A percentile compares a stretch with the other conserved stretches of the same genome.
Evolutionary conservation across 345 rosid genomes (phyloP).

Genomic region (Euclidium syriacum): DNA sequence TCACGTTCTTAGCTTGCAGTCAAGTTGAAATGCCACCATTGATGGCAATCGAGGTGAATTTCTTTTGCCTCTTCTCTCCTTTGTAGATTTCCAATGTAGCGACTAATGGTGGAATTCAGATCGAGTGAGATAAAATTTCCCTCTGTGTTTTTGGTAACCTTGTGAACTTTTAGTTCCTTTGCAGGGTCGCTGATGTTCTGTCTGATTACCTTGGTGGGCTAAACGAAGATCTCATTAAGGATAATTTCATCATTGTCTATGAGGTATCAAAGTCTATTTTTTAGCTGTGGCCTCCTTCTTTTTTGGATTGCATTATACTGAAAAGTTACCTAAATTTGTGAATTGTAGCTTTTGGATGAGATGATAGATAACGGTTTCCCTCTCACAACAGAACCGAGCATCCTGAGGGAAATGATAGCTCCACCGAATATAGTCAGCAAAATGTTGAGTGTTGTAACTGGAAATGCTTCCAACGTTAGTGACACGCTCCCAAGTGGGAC

Average conservation of each 20-base stretch:
- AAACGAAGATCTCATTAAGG: constrained; percentile 88
- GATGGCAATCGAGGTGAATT: constrained; percentile 88
- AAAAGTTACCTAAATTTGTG: background rate
- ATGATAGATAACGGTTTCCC: constrained; percentile 99
- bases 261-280: constrained; percentile 45
- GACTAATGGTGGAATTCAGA: background rate
- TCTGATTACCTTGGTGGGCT: constrained; percentile 90
- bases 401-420: constrained; percentile 92
- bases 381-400: constrained; percentile 87
- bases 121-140: background rate
- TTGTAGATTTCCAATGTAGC: background rate
- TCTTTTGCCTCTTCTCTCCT: background rate
- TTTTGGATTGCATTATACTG: background rate
- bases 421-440: constrained; percentile 88
- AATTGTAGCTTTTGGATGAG: constrained; percentile 88
- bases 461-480: constrained; percentile 74
- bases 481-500: constrained; percentile 84
- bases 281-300: background rate
- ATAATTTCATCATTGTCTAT: constrained; percentile 90
- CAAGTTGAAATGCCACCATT: constrained; percentile 98
- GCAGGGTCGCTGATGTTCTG: constrained; percentile 88
- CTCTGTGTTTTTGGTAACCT: constrained; percentile 13
- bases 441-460: constrained; percentile 92
- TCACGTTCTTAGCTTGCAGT: constrained; percentile 88
- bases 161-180: constrained; percentile 62